Base-by-base conservation (phyloP, 2,329 filamentous ascomycete genomes). In the Microcyclospora pomicola region DNA sequence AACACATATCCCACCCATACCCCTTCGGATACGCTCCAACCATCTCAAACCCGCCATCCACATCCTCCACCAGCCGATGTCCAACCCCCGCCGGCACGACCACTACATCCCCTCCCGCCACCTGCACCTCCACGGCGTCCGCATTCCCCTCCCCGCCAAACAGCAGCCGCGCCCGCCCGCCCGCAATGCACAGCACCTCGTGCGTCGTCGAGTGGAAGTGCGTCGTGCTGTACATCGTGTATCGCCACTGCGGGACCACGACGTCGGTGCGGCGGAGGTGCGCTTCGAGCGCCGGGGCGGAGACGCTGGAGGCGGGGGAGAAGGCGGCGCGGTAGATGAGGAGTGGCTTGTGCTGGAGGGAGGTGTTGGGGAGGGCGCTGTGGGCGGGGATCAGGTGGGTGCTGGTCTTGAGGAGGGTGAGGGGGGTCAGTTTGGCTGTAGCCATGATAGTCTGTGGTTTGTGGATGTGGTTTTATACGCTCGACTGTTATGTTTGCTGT, bases 151-250 rank as follows among this genome's bases (percentile, higher is more conserved):
- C 75, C 11, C 76, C 75, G 4, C 78, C 77, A 44, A 83, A 82
- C 43, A 75, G 79, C 1, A 83, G 61, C 28, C 59, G 65, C 0
- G 80, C 78, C 15, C 60, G 64, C 0, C 79, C 77, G 2, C 58
- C 58, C 31, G 68, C 66, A 34, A 82, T 66, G 46, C 67, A 72
- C 2, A 84, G 67, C 2, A 82, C 69, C 59, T 82, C 77, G 52
- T 82, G 77, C 0, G 72, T 69, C 0, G 69, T 81, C 48, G 66
- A 73, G 59, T 83, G 78, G 55, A 78, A 83, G 58, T 82, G 78
- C 1, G 69, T 73, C 5, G 67, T 70, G 28, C 54, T 57, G 55
- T 78, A 82, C 77, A 82, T 82, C 12, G 73, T 75, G 57, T 76
- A 81, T 16, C 72, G 66, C 78, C 77, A 82, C 51, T 78, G 73